Evolutionary conservation across 2,329 filamentous ascomycete species (phyloP), one percentile per base, ranked within the genome.

Genomic region (Teratosphaeria destructans): DNA sequence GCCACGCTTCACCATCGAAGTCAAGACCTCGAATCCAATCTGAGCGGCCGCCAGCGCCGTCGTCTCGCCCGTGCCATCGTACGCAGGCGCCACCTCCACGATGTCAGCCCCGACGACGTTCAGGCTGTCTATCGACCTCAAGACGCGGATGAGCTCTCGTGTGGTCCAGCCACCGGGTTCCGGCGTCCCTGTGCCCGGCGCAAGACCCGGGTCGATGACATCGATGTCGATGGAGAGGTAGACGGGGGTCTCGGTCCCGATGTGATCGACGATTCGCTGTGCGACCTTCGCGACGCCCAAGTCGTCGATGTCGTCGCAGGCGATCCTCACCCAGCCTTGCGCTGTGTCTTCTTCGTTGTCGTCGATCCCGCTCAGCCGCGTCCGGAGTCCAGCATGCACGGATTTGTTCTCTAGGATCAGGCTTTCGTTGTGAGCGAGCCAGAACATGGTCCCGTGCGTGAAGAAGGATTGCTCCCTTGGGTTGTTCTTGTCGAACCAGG

Each of bases 81-180:
- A 96, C 12, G 88, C 88, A 0, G 91, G 91, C 52, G 87, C 85
- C 8, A 95, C 89, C 78, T 96, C 92, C 5, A 96, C 92, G 55
- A 96, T 83, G 74, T 96, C 92, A 0, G 90, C 92, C 1, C 90
- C 92, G 3, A 96, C 89, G 3, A 96, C 76, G 70, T 96, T 95
- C 71, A 96, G 73, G 0, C 79, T 82, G 76, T 96, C 91, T 52
- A 96, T 82, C 0, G 89, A 90, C 35, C 90, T 79, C 71, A 96
- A 74, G 60, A 96, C 90, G 12, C 88, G 80, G 64, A 95, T 93
- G 66, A 96, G 78, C 77, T 96, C 92, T 57, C 91, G 80, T 23
- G 88, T 95, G 5, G 89, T 94, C 91, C 91, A 96, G 43, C 91
- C 91, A 60, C 92, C 91, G 0, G 90, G 88, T 77, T 95, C 91